A percentile compares a stretch with the other conserved stretches of the same genome.
These are phyloP conservation scores for Trichosporon faecale DNA, from an alignment of 1,284 basidiomycete species.

Conservation along the genomic window DNA sequence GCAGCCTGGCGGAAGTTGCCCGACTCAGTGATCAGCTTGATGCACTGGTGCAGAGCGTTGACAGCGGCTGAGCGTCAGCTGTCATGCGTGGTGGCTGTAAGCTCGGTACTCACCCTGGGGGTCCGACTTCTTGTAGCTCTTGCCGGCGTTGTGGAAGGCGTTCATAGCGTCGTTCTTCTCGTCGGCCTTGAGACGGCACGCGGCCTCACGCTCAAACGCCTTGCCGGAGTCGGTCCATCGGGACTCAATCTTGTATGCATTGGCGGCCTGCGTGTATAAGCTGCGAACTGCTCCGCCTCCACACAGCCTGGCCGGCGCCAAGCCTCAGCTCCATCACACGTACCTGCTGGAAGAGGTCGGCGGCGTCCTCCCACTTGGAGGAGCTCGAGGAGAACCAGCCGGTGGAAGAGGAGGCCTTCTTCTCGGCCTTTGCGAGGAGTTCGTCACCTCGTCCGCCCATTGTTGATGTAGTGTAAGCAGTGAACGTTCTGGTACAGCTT, in stretches of 20 bases:
- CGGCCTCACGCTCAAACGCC: conserved; percentile 81
- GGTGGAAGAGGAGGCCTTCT: conserved; percentile 76
- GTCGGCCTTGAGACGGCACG: conserved; percentile 79
- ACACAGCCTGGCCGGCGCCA: not conserved
- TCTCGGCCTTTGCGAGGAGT: conserved; percentile 81
- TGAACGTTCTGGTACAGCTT: conserved; percentile 4
- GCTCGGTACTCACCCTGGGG: conserved; percentile 65
- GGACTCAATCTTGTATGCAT: conserved; percentile 92
- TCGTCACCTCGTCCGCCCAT: conserved; percentile 49
- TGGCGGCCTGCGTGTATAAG: conserved; percentile 75
- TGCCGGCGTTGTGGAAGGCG: conserved; percentile 94
- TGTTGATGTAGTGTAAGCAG: conserved; percentile 11
- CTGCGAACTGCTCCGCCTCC: conserved; percentile 20
- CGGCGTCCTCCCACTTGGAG: conserved; percentile 86
- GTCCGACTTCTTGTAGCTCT: conserved; percentile 82
- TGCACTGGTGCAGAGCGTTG: conserved; percentile 80
- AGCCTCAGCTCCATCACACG: conserved; percentile 5
- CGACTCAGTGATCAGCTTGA: conserved; percentile 73
- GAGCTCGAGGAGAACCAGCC: conserved; percentile 78
- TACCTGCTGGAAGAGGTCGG: conserved; percentile 68
- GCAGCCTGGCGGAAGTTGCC: conserved; percentile 97
- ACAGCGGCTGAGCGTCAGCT: conserved; percentile 68
- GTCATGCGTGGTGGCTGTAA: too few relatives aligned
- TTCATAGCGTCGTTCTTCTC: conserved; percentile 91
- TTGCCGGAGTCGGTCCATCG: conserved; percentile 86